Base-by-base conservation (phyloP, 257 asterid species). In the Ajuga chamaepitys region DNA sequence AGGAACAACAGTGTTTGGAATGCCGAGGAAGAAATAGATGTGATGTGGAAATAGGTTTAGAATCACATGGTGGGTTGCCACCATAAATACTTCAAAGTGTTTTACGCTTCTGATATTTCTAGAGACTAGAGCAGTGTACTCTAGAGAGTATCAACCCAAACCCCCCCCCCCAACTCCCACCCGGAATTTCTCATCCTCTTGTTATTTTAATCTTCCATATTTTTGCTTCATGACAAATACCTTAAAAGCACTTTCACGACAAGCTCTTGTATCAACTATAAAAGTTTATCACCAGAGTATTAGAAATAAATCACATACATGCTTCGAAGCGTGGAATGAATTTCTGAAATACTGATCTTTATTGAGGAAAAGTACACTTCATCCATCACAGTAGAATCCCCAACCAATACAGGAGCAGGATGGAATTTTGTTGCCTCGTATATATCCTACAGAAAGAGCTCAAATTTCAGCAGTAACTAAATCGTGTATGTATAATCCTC, bases 371-470 rank as follows among this genome's bases (percentile, higher is more conserved):
- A 62, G 78, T 75, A 80, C 42, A 81, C 80, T 78, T 86, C 85
- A 70, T 81, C 88, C 67, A 60, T 75, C 57, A 74, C 61, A 54
- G 81, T 70, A 76, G 86, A 71, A 77, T 83, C 95, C 58, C 78
- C 92, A 81, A 66, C 52, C 45, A 75, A 68, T 54, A 73, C 75
- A 61, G 87, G 78, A 71, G 80, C 79, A 28, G 96, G 99, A 71
- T 80, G 85, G 70, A 93, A 93, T 73, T 89, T 80, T 52, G 99
- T 93, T 17, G 94, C 99, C 82, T 89, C 97, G 13, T 93, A 93
- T 70, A 93, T 93, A 77, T 93, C 99, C 98, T 93, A 82, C 76
- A 66, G 24, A 64, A 46, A 79, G 47, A 74, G 66, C 76, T 9
- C 42, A 53, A 18, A 28, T 64, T 63, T 66, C 42, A 73, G 59